Percentiles rank a stretch among this genome's conserved stretches.
Evolutionary conservation across 192 early-diverging fungal genomes (phyloP).

Genomic region (Mycoemilia scoparia): DNA sequence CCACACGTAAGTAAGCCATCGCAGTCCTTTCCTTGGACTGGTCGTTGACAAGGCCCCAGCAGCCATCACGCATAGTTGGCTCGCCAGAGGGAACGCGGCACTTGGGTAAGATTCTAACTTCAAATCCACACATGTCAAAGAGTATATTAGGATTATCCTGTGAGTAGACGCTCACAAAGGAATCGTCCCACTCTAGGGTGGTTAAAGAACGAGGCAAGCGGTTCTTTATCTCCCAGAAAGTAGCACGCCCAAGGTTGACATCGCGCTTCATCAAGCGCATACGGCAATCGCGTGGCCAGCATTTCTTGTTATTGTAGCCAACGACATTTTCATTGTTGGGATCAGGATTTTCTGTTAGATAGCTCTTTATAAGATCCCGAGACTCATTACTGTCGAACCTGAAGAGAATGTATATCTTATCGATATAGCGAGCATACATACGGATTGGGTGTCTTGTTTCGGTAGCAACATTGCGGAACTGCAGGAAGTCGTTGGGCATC

Average conservation of each 20-base stretch:
- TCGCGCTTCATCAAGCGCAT: slow-evolving; percentile 99
- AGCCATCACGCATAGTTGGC: slow-evolving; percentile 17
- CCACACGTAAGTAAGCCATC: slow-evolving; percentile 91
- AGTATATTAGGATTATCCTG: slow-evolving; percentile 95
- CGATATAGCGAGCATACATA: slow-evolving; percentile 87
- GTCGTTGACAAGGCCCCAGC: slow-evolving; percentile 94
- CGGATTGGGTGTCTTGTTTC: slow-evolving; percentile 95
- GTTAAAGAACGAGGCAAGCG: slow-evolving; percentile 90
- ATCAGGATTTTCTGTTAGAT: slow-evolving; percentile 94
- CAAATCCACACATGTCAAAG: slow-evolving; percentile 82
- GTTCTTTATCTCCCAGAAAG: slow-evolving; percentile 99
- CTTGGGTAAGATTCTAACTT: slow-evolving; percentile 89
- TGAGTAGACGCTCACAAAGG: slow-evolving; percentile 89
- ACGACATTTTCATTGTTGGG: slow-evolving; percentile 98
- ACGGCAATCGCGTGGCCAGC: slow-evolving; percentile 97
- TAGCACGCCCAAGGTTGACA: slow-evolving; percentile 91
- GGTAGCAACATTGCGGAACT: slow-evolving; percentile 76
- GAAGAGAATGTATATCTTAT: slow-evolving; percentile 84
- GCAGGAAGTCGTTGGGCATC: slow-evolving; percentile 91
- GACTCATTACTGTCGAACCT: slow-evolving; percentile 74
- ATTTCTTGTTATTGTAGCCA: slow-evolving; percentile 95
- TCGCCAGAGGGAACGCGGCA: slow-evolving; percentile 72
- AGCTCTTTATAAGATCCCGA: slow-evolving; percentile 89
- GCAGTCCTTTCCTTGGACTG: slow-evolving; percentile 96
- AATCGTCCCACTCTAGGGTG: slow-evolving; percentile 96